Conservation (phyloP, 2,329 filamentous ascomycete genomes). For the Aspergillus persii region DNA sequence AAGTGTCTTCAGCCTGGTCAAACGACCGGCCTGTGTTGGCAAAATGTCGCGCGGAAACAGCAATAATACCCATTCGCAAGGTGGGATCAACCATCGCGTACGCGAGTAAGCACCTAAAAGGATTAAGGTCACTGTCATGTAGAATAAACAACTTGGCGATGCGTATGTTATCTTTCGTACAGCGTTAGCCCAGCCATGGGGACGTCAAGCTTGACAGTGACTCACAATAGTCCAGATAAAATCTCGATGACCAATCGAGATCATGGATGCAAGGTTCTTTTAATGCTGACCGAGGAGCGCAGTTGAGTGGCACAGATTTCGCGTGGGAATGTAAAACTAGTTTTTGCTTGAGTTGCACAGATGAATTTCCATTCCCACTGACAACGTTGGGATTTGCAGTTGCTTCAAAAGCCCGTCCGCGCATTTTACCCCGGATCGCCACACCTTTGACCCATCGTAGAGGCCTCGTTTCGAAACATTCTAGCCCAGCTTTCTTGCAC, state of each 20-base stretch:
- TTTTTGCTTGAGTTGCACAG: background rate
- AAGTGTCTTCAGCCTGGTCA: constrained; percentile 10
- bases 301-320: background rate
- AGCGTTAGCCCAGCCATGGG: constrained; percentile 1
- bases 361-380: background rate
- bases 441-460: constrained; percentile 35
- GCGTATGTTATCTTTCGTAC: constrained; percentile 25
- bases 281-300: constrained; percentile 7
- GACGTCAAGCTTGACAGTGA: background rate
- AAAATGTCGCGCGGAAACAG: constrained; percentile 32
- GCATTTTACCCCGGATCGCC: constrained; percentile 29
- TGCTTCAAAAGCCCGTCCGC: background rate
- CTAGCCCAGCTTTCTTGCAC: constrained; percentile 32
- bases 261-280: constrained; percentile 14
- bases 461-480: constrained; percentile 32
- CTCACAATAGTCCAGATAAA: constrained; percentile 35
- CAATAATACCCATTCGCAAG: constrained; percentile 28
- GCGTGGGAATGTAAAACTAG: background rate
- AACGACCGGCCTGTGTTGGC: constrained; percentile 27
- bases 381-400: background rate
- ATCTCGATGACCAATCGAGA: constrained; percentile 23
- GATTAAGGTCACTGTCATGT: constrained; percentile 34
- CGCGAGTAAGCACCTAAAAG: constrained; percentile 31
- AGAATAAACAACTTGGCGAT: constrained; percentile 33
- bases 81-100: constrained; percentile 24